These are phyloP conservation scores for Fraxinus baroniana DNA, from an alignment of 305 asterid genomes.

Conservation along the genomic window DNA sequence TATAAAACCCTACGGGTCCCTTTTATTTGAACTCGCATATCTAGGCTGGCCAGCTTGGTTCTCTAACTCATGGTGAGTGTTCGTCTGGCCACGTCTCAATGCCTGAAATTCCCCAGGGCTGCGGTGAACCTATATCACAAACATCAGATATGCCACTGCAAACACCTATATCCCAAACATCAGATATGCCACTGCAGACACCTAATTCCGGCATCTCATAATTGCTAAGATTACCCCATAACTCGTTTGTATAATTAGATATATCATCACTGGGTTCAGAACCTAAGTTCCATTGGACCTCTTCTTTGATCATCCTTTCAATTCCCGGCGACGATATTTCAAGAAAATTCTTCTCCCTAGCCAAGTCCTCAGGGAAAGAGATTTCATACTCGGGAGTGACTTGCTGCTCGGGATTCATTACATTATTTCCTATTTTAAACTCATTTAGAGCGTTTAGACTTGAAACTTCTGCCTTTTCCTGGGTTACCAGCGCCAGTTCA, in stretches of 20 bases:
- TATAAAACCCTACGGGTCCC: conserved; percentile 24
- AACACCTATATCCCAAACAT: conserved; percentile 23
- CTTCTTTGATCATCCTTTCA: conserved; percentile 39
- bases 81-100: conserved; percentile 43
- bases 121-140: conserved; percentile 34
- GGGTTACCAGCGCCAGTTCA: conserved; percentile 24
- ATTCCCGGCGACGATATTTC: conserved; percentile 31
- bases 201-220: conserved; percentile 47
- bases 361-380: conserved; percentile 48
- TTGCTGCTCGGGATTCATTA: conserved; percentile 22
- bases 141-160: too few relatives aligned
- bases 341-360: conserved; percentile 34
- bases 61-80: conserved; percentile 35
- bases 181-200: background rate
- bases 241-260: conserved; percentile 36
- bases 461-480: conserved; percentile 29
- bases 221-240: conserved; percentile 44
- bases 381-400: conserved; percentile 28
- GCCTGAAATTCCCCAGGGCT: conserved; percentile 45
- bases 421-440: conserved; percentile 40
- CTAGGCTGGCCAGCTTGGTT: conserved; percentile 27
- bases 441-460: conserved; percentile 22
- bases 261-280: conserved; percentile 40
- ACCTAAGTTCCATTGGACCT: conserved; percentile 48
- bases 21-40: conserved; percentile 32